A percentile compares a stretch with the other conserved stretches of the same genome.
phyloP scores from a whole-genome alignment of 768 basidiomycete species.

The Psilocybe azurescens region DNA sequence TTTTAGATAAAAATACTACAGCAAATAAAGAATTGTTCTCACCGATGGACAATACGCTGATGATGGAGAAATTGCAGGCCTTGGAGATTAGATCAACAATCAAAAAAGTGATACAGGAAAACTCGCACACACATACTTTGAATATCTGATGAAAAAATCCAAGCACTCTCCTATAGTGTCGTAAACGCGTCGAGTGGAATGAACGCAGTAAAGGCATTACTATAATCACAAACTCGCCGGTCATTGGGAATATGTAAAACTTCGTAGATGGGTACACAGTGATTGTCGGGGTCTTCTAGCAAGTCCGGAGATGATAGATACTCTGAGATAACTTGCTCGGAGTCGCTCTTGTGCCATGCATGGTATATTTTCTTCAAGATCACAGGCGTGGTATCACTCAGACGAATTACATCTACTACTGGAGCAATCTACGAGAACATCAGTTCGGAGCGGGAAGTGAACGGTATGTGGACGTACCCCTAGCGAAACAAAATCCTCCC shows the following conservation, averaged over 20 bases:
- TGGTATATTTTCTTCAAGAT: slow-evolving; percentile 30
- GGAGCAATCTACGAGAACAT: slow-evolving; percentile 7
- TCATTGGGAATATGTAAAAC: slow-evolving; percentile 27
- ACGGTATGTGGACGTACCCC: neutral
- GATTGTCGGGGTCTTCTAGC: slow-evolving; percentile 32
- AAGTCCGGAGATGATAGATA: slow-evolving; percentile 22
- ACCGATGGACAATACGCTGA: slow-evolving; percentile 40
- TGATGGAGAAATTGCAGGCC: slow-evolving; percentile 41
- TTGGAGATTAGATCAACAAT: slow-evolving; percentile 19
- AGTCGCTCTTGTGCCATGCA: slow-evolving; percentile 10
- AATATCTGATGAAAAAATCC: slow-evolving; percentile 37
- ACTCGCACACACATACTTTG: slow-evolving; percentile 24
- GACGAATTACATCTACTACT: slow-evolving; percentile 31
- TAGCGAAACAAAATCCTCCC: neutral
- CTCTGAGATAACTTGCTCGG: slow-evolving; percentile 35
- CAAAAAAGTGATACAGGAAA: slow-evolving; percentile 15
- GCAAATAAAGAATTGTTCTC: slow-evolving; percentile 5
- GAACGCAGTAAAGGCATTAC: slow-evolving; percentile 34
- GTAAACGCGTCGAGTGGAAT: slow-evolving; percentile 32
- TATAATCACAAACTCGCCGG: slow-evolving; percentile 16
- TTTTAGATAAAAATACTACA: neutral
- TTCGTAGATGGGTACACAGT: slow-evolving; percentile 37
- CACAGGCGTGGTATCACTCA: slow-evolving; percentile 32
- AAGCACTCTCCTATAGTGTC: slow-evolving; percentile 40
- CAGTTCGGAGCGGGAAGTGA: too few species aligned